Evolutionary conservation across 2,329 filamentous ascomycete species (phyloP).

Genomic region (Colletotrichum higginsianum): DNA sequence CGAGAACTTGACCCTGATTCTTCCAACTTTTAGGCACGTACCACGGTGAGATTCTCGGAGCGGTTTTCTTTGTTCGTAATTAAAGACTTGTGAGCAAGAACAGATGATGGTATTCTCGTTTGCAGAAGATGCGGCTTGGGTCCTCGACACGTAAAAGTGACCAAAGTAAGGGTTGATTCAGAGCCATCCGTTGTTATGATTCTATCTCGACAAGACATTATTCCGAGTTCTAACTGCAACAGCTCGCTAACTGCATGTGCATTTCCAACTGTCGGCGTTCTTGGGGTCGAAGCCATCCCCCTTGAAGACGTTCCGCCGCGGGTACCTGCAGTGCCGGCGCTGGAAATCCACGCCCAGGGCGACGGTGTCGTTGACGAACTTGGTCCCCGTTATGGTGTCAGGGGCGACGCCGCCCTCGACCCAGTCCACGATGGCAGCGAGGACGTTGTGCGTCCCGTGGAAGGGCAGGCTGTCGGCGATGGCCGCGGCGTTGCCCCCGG

Average conservation of each 20-base stretch:
- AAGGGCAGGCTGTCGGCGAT: slow-evolving; percentile 45
- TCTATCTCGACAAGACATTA: too few species aligned
- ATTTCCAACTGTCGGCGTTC: slow-evolving; percentile 21
- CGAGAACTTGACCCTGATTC: too few species aligned
- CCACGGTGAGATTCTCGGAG: too few species aligned
- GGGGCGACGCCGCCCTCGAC: slow-evolving; percentile 60
- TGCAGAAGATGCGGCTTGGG: too few species aligned
- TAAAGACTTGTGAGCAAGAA: too few species aligned
- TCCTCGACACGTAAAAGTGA: too few species aligned
- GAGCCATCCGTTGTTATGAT: too few species aligned
- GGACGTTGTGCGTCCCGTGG: slow-evolving; percentile 59
- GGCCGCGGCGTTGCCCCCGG: slow-evolving; percentile 3
- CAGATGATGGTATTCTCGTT: too few species aligned
- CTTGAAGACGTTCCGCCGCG: slow-evolving; percentile 14
- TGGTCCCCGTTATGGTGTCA: slow-evolving; percentile 55
- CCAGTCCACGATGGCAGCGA: slow-evolving; percentile 65
- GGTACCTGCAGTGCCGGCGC: slow-evolving; percentile 33
- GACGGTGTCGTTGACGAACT: slow-evolving; percentile 48
- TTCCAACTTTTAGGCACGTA: too few species aligned
- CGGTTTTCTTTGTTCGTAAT: background rate
- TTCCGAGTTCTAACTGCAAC: background rate
- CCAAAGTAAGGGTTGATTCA: too few species aligned
- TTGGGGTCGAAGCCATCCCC: background rate
- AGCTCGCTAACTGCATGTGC: background rate
- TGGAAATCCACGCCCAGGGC: slow-evolving; percentile 22